Conservation (phyloP, 1,139 yeast genomes). For the Saccharomyces hybrid region DNA sequence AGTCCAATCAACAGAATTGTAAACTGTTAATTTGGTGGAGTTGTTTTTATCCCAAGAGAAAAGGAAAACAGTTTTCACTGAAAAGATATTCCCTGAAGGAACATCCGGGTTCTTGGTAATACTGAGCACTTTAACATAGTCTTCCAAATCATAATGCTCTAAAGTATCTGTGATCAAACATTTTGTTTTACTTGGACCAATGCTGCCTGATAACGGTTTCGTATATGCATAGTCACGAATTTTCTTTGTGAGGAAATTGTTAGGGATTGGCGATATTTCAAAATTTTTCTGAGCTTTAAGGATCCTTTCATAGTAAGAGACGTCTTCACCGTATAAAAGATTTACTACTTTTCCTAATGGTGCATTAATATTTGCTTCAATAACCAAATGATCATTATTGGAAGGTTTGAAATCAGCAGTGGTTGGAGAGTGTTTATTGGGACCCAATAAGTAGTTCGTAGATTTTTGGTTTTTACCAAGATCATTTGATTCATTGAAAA, state of each 20-base stretch:
- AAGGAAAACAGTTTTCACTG: slow-evolving; percentile 54
- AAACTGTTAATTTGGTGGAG: slow-evolving; percentile 56
- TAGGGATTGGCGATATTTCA: slow-evolving; percentile 53
- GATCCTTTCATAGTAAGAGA: slow-evolving; percentile 41
- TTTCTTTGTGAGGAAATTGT: slow-evolving; percentile 34
- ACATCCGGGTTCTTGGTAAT: slow-evolving; percentile 85
- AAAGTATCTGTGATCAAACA: slow-evolving; percentile 69
- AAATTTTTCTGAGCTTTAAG: slow-evolving; percentile 65
- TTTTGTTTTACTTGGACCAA: slow-evolving; percentile 89
- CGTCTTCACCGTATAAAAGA: slow-evolving; percentile 67
- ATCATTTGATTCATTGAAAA: slow-evolving; percentile 5
- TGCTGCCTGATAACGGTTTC: slow-evolving; percentile 74
- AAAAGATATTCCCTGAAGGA: slow-evolving; percentile 81
- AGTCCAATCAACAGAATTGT: slow-evolving; percentile 74
- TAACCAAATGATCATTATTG: slow-evolving; percentile 54
- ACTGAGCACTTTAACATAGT: slow-evolving; percentile 54
- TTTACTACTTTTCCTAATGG: slow-evolving; percentile 73
- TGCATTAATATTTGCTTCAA: slow-evolving; percentile 56
- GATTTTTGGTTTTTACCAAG: slow-evolving; percentile 4
- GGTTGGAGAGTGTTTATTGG: slow-evolving; percentile 51
- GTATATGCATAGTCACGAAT: slow-evolving; percentile 58
- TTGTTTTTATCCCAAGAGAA: slow-evolving; percentile 70
- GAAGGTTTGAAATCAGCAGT: slow-evolving; percentile 43
- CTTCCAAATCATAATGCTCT: slow-evolving; percentile 51
- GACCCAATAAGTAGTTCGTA: slow-evolving; percentile 18